A percentile compares a stretch with the other conserved stretches of the same genome.
phyloP scores from a whole-genome alignment of 768 basidiomycete genomes.

The Termitomyces sp. region DNA sequence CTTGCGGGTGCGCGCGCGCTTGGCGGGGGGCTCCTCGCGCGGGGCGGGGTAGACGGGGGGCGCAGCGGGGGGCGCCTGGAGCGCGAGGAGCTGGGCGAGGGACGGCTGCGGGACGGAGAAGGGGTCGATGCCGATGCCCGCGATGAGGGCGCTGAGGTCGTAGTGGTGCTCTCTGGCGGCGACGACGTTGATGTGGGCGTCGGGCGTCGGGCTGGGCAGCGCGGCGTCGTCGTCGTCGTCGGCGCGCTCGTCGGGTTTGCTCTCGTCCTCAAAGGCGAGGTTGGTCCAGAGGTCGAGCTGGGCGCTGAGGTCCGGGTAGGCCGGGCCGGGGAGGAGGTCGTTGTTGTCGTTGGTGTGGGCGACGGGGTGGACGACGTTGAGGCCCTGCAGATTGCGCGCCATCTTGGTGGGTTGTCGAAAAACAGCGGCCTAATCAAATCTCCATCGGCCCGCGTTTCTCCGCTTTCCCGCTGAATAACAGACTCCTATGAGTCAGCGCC shows the following conservation, averaged over 20 bases:
- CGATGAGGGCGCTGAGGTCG: constrained; percentile 29
- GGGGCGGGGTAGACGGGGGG: constrained; percentile 19
- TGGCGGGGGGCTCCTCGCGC: constrained; percentile 29
- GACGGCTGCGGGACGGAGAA: constrained; percentile 42
- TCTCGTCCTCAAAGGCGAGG: constrained; percentile 75
- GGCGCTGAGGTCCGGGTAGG: constrained; percentile 70
- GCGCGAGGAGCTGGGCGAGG: constrained; percentile 65
- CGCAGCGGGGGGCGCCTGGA: constrained; percentile 42
- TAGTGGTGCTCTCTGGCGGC: constrained; percentile 31
- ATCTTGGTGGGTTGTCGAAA: constrained; percentile 25
- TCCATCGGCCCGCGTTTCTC: not conserved
- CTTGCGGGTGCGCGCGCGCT: constrained; percentile 56
- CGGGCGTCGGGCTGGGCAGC: constrained; percentile 22
- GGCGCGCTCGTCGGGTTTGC: constrained; percentile 33
- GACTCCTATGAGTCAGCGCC: no score
- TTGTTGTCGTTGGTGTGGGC: constrained; percentile 36
- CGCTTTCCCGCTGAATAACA: not conserved
- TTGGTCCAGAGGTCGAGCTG: constrained; percentile 85
- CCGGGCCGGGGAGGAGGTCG: constrained; percentile 56
- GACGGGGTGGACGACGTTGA: constrained; percentile 71
- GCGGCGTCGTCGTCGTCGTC: constrained; percentile 40
- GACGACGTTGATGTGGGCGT: constrained; percentile 56
- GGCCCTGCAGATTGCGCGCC: constrained; percentile 69
- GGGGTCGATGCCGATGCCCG: constrained; percentile 39
- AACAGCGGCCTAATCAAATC: not conserved